Base-by-base conservation (phyloP, 2,329 filamentous ascomycete genomes). In the Chalaropsis ovoidea region DNA sequence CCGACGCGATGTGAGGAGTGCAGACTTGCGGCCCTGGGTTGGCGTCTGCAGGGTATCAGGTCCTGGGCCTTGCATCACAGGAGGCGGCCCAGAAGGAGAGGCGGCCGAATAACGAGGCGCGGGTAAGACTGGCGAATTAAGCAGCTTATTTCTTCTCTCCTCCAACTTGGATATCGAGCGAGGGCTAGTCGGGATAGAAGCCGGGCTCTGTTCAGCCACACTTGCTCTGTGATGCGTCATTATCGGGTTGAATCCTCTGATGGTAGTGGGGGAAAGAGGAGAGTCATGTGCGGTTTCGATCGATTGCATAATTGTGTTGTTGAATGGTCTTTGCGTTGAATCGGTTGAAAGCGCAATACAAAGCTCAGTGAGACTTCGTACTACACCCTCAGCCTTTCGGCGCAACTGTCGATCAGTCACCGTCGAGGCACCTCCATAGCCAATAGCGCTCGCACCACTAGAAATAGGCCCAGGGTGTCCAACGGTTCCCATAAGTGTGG, bases 371-470 rank as follows among this genome's bases (percentile, higher is more conserved):
- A 99, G 77, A 72, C 89, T 94, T 64, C 93, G 87, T 74, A 94
- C 97, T 73, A 99, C 85, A 72, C 88, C 91, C 73, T 99, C 93
- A 35, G 90, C 90, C 75, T 96, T 96, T 68, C 93, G 85, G 61
- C 91, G 85, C 17, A 96, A 80, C 73, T 95, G 90, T 62, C 94
- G 85, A 73, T 99, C 93, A 0, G 89, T 86, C 11, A 86, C 76
- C 0, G 78, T 79, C 13, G 77, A 75, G 3, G 63, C 35, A 22
- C 63, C 49, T 62, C 76, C 75, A 42, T 77, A 75, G 39, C 86
- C 83, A 67, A 86, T 82, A 62, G 81, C 78, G 71, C 86, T 86
- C 13, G 83, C 82, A 54, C 82, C 84, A 67, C 86, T 86, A 0
- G 86, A 86, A 56, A 87, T 86, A 0, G 85, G 84, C 0, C 84